Percentiles rank a stretch among this genome's conserved stretches.
Evolutionary conservation across 1,139 yeast genomes (phyloP).

Genomic region (Debaryomycetaceae sp.): DNA sequence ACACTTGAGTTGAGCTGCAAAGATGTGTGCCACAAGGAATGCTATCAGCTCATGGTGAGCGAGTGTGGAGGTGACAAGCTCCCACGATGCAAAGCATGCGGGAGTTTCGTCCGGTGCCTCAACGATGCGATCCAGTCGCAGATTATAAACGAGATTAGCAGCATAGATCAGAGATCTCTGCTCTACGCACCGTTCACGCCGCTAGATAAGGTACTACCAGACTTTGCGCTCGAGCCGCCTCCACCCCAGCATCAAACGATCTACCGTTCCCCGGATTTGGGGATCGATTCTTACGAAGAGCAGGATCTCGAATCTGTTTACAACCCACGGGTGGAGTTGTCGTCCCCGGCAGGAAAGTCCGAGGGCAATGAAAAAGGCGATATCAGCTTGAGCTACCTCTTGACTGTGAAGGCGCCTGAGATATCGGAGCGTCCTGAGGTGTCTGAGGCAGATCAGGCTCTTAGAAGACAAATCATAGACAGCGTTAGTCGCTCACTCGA

Average conservation of each 20-base stretch:
- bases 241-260: background rate
- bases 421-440: slow-evolving; percentile 10
- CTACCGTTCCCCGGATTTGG: background rate
- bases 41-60: slow-evolving; percentile 15
- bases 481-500: slow-evolving; percentile 2
- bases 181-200: background rate
- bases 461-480: slow-evolving; percentile 9
- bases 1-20: slow-evolving; percentile 24
- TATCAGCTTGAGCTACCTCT: slow-evolving; percentile 17
- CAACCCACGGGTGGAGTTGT: background rate
- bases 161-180: background rate
- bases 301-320: background rate
- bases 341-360: background rate
- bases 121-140: slow-evolving; percentile 2
- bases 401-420: slow-evolving; percentile 26
- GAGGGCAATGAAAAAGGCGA: slow-evolving; percentile 7
- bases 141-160: background rate
- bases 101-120: slow-evolving; percentile 2
- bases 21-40: slow-evolving; percentile 29
- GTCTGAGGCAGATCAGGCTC: slow-evolving; percentile 12
- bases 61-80: slow-evolving; percentile 1
- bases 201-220: background rate
- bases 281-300: background rate
- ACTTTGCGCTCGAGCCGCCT: background rate
- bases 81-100: slow-evolving; percentile 4